Conservation (phyloP, 2,329 filamentous ascomycete genomes). For the Fusarium abutilonis region DNA sequence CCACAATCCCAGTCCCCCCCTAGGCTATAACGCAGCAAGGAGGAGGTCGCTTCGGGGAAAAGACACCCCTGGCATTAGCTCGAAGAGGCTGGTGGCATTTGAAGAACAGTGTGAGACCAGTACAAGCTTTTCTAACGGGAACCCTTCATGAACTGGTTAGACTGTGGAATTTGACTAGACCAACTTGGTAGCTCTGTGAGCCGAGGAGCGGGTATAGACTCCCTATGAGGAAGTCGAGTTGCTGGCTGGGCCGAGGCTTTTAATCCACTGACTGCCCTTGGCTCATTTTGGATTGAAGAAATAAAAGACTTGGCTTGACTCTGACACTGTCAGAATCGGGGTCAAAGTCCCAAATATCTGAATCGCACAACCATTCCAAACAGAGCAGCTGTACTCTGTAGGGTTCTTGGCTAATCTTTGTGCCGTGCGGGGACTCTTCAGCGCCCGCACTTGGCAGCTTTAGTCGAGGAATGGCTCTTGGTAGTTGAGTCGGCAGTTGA, state of each 20-base stretch:
- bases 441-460: slow-evolving; percentile 1
- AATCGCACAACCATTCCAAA: no score
- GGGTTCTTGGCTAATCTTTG: no score
- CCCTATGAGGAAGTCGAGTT: slow-evolving; percentile 9
- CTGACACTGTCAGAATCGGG: no score
- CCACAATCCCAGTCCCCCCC: not conserved
- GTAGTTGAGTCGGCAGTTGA: not conserved
- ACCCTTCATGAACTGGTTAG: not conserved
- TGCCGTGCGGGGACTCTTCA: not conserved
- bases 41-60: slow-evolving; percentile 1
- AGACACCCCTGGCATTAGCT: slow-evolving; percentile 14
- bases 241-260: slow-evolving; percentile 9
- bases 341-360: no score
- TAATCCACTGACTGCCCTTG: slow-evolving; percentile 7
- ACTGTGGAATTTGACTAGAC: not conserved
- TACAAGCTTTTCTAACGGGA: slow-evolving; percentile 7
- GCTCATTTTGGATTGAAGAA: not conserved
- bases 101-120: not conserved
- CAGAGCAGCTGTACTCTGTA: no score
- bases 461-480: not conserved
- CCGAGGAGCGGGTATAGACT: slow-evolving; percentile 20
- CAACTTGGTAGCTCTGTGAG: not conserved
- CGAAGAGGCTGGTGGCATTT: not conserved
- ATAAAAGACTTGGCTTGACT: not conserved
- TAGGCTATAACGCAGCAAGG: not conserved